Evolutionary conservation across 768 basidiomycete species (phyloP), one percentile per base, ranked within the genome.

Genomic region (Suillus weaverae): DNA sequence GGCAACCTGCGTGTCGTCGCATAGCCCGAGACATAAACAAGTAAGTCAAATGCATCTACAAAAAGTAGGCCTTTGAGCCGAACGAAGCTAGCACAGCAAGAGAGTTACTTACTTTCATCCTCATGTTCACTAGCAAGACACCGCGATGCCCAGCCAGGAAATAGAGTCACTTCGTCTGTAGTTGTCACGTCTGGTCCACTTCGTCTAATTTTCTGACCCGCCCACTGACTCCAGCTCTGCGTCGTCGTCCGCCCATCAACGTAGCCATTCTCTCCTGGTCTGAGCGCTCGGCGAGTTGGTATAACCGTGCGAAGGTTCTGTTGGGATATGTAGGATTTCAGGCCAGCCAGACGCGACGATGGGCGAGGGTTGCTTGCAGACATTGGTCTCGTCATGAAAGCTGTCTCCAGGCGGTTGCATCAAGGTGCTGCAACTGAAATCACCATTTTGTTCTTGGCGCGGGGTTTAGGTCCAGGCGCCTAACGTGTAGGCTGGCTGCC

Each of bases 141-240:
- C 60, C 85, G 80, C 7, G 84, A 82, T 3, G 92, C 93, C 91
- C 92, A 95, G 2, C 93, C 91, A 5, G 93, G 93, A 76, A 94
- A 94, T 30, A 93, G 71, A 20, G 81, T 79, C 4, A 90, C 70
- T 46, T 80, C 79, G 68, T 90, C 88, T 20, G 72, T 50, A 36
- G 67, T 75, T n/a, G 69, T 62, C 41, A 66, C 54, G 38, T 71
- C 68, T 18, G 61, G 5, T 55, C 73, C 68, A 60, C 71, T 71
- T 14, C 74, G 74, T 57, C 72, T 78, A 0, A 86, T 79, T 72
- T 83, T 89, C 76, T 87, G 81, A 4, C 84, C 82, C 5, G 88
- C 86, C 88, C 89, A 91, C 32, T 84, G 81, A 60, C 82, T 75
- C 87, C 86, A 89, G 44, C 79, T 78, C 65, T 84, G 84, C 63